phyloP scores from a whole-genome alignment of 164 flowering plant species.

The Vitis amurensis region DNA sequence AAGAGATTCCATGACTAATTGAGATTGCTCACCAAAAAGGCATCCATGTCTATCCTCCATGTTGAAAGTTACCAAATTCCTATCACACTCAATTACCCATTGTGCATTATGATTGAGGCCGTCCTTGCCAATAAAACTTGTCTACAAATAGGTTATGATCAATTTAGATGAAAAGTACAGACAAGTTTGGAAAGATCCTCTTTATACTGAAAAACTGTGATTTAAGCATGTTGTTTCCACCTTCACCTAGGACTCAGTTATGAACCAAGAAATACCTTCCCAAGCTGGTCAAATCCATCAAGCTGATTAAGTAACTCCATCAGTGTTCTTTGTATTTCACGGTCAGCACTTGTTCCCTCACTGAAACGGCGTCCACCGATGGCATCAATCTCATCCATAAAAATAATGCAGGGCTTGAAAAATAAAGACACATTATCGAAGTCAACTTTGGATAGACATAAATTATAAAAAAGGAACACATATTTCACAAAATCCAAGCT shows the following conservation, averaged over 20 bases:
- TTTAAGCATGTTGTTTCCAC: too few relatives aligned
- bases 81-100: too few relatives aligned
- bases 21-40: too few relatives aligned
- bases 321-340: constrained; percentile 92
- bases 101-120: too few relatives aligned
- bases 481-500: background rate
- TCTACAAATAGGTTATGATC: too few relatives aligned
- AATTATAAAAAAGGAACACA: background rate
- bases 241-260: background rate
- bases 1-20: too few relatives aligned
- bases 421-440: constrained; percentile 4
- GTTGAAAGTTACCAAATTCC: too few relatives aligned
- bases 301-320: constrained; percentile 97
- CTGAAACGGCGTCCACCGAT: constrained; percentile 96
- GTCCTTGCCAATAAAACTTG: too few relatives aligned
- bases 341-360: constrained; percentile 94
- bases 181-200: too few relatives aligned
- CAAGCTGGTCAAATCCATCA: constrained; percentile 93
- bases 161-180: too few relatives aligned
- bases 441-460: background rate
- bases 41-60: too few relatives aligned
- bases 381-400: constrained; percentile 99
- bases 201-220: too few relatives aligned
- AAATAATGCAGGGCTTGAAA: constrained; percentile 91
- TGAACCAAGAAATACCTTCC: constrained; percentile 55